Evolutionary conservation across 75 land plant genomes (phyloP).

Genomic region (Isoetes taiwanensis): DNA sequence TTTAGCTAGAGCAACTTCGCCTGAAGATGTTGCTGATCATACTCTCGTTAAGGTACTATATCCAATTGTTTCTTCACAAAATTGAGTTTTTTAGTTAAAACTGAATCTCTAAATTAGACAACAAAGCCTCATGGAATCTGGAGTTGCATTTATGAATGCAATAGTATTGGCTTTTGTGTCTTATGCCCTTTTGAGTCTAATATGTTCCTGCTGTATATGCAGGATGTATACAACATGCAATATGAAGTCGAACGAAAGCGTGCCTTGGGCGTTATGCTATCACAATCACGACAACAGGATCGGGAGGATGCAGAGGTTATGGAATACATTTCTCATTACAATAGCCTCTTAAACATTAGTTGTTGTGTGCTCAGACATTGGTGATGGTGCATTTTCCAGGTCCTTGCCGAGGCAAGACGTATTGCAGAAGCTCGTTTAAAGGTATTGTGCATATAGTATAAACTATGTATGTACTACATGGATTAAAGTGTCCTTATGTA

Average conservation of each 20-base stretch:
- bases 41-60: constrained; percentile 64
- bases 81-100: background rate
- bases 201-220: constrained; percentile 1
- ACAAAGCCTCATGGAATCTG: background rate
- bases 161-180: background rate
- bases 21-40: constrained; percentile 55
- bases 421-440: constrained; percentile 60
- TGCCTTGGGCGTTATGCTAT: constrained; percentile 52
- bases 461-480: background rate
- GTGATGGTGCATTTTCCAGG: constrained; percentile 18
- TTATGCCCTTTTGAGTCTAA: background rate
- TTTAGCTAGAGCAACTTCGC: constrained; percentile 59
- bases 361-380: background rate
- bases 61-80: background rate
- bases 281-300: constrained; percentile 80
- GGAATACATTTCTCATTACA: background rate
- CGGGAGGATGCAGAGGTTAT: constrained; percentile 77
- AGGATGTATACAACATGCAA: constrained; percentile 64
- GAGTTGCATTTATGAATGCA: background rate
- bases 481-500: background rate
- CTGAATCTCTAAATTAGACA: background rate
- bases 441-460: constrained; percentile 36
- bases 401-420: constrained; percentile 74
- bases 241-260: constrained; percentile 77
- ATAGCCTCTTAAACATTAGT: background rate